Conservation (phyloP, 352 stramenopile genomes). For the Peronospora farinosa region DNA sequence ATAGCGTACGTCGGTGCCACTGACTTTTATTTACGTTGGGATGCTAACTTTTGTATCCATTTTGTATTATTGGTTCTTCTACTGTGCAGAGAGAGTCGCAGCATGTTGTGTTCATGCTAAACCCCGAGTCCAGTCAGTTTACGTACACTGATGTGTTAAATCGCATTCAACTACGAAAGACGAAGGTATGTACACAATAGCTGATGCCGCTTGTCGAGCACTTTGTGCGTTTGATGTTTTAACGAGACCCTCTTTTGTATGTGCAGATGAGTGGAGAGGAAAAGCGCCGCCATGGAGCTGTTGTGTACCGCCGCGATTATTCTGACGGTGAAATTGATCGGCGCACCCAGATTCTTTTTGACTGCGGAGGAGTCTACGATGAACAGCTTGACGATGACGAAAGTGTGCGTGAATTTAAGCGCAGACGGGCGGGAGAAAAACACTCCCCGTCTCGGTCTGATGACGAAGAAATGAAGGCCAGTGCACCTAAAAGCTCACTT, state of each 20-base stretch:
- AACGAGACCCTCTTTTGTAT: conserved; percentile 2
- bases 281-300: conserved; percentile 68
- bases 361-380: conserved; percentile 62
- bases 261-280: conserved; percentile 58
- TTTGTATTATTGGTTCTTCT: conserved; percentile 1
- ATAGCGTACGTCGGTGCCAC: conserved; percentile 42
- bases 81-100: conserved; percentile 45
- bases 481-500: conserved; percentile 20
- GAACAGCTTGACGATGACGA: conserved; percentile 61
- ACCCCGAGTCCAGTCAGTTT: conserved; percentile 66
- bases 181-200: conserved; percentile 40
- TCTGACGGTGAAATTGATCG: conserved; percentile 59
- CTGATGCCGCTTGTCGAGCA: background rate
- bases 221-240: background rate
- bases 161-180: conserved; percentile 78
- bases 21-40: background rate
- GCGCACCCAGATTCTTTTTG: conserved; percentile 51
- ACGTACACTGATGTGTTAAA: conserved; percentile 74
- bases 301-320: conserved; percentile 70
- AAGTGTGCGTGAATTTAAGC: conserved; percentile 57
- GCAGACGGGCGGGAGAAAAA: conserved; percentile 35
- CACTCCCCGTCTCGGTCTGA: conserved; percentile 13
- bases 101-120: conserved; percentile 73
- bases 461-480: conserved; percentile 46
- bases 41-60: conserved; percentile 4